phyloP scores from a whole-genome alignment of 371 early-diverging fungal genomes.

The Circinella umbellata region DNA sequence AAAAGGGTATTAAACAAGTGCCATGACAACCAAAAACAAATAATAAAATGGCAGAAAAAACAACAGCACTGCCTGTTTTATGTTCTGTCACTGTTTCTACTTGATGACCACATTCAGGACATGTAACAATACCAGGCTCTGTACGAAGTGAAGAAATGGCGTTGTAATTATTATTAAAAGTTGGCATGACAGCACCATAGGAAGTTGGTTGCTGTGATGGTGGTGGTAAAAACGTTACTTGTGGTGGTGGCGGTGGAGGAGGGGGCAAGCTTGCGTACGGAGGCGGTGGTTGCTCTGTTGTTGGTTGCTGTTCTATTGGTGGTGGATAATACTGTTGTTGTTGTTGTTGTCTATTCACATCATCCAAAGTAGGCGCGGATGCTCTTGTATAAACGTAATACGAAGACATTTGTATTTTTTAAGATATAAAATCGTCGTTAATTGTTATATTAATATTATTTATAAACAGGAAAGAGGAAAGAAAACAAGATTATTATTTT shows the following conservation, averaged over 20 bases:
- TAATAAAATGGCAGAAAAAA: constrained; percentile 8
- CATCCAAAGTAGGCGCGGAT: neutral
- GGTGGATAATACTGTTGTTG: too few relatives aligned
- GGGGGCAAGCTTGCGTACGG: neutral
- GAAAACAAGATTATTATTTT: too few relatives aligned
- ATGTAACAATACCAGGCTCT: constrained; percentile 15
- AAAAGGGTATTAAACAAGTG: constrained; percentile 23
- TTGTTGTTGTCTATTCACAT: too few relatives aligned
- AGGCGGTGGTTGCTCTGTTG: too few relatives aligned
- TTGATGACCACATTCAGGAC: constrained; percentile 19
- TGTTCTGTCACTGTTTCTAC: constrained; percentile 24
- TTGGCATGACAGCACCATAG: neutral
- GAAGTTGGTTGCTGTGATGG: constrained; percentile 2
- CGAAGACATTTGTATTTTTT: too few relatives aligned
- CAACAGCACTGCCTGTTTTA: constrained; percentile 14
- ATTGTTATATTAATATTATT: neutral
- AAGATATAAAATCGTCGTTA: neutral
- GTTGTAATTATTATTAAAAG: neutral
- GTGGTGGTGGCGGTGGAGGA: constrained; percentile 1
- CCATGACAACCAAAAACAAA: constrained; percentile 22
- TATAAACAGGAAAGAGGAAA: constrained; percentile 10
- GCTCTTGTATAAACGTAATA: neutral
- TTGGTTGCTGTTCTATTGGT: neutral
- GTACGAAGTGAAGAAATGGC: neutral
- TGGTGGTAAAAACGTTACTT: too few relatives aligned